Evolutionary conservation across 2,329 filamentous ascomycete genomes (phyloP), one percentile per base, ranked within the genome.

Genomic region (Penicillium concentricum): DNA sequence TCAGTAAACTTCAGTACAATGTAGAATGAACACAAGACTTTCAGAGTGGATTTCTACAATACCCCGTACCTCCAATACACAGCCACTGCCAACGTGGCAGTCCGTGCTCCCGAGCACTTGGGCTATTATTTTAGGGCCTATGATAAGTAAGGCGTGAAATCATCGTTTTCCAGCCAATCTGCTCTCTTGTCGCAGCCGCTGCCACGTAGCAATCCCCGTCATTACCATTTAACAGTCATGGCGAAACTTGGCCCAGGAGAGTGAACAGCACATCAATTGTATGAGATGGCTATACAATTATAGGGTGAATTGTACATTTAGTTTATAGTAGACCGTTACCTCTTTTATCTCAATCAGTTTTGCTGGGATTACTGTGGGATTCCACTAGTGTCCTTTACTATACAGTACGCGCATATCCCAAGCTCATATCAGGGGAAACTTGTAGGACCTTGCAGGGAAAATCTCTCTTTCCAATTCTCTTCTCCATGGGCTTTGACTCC

Each of bases 391-490:
- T 26, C 10, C 16, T 42, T 42, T 46, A 52, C 38, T 45, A 52
- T 38, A 52, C 50, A 37, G 24, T 26, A 46, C 41, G 15, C 15
- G 15, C 15, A 16, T 13, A 32, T 15, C 20, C 24, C 47, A 22
- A 38, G 34, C 48, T 63, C 61, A 58, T 57, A 57, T 61, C 54
- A 61, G 51, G 61, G 51, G 53, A 53, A 54, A 53, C 8, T 8
- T 28, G 5, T 9, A 28, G 28, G 28, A 32, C 49, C 43, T 43
- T 53, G 42, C 43, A 41, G 16, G 18, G 30, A 32, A 37, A 28
- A 39, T 38, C 48, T 53, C 52, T 44, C 12, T 37, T 43, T 26
- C 35, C 20, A 32, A 50, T 42, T 30, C 13, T 46, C 28, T 13
- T n/a, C 34, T n/a, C 30, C 9, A 5, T 34, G 28, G 26, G 15